phyloP scores from a whole-genome alignment of 768 basidiomycete species.

The Holtermannia corniformis region DNA sequence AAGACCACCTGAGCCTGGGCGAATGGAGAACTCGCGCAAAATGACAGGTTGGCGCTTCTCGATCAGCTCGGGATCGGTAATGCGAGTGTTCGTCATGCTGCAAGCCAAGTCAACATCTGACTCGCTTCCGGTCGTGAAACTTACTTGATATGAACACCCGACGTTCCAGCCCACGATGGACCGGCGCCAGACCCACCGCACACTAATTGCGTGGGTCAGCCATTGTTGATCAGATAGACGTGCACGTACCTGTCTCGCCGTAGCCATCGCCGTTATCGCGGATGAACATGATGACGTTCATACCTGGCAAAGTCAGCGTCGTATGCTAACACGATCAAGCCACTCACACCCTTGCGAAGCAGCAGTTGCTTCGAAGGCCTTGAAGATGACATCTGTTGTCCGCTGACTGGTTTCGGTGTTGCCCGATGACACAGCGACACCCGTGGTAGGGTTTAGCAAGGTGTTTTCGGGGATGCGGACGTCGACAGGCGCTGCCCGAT shows the following conservation, averaged over 20 bases:
- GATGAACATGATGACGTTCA: no score
- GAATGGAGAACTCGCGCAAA: conserved; percentile 8
- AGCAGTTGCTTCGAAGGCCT: conserved; percentile 30
- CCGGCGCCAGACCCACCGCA: conserved; percentile 11
- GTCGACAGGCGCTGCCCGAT: conserved; percentile 66
- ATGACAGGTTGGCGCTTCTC: conserved; percentile 8
- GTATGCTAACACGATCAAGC: no score
- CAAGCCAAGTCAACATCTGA: not conserved
- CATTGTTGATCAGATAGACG: no score
- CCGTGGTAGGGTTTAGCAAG: conserved; percentile 23
- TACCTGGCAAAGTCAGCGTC: no score
- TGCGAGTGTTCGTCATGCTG: conserved; percentile 14
- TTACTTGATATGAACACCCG: conserved; percentile 6
- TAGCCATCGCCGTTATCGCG: no score
- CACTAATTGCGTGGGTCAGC: no score
- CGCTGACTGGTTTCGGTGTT: conserved; percentile 32
- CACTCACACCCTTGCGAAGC: conserved; percentile 32
- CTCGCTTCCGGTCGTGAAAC: no score
- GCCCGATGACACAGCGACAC: conserved; percentile 22
- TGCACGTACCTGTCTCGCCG: no score
- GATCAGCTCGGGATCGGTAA: conserved; percentile 9
- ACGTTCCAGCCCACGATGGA: conserved; percentile 3
- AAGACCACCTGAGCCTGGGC: conserved; percentile 9
- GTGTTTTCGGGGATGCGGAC: conserved; percentile 21
- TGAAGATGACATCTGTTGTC: conserved; percentile 31